Base-by-base conservation (phyloP, 2,329 filamentous ascomycete species). In the Sporothrix pallida region DNA sequence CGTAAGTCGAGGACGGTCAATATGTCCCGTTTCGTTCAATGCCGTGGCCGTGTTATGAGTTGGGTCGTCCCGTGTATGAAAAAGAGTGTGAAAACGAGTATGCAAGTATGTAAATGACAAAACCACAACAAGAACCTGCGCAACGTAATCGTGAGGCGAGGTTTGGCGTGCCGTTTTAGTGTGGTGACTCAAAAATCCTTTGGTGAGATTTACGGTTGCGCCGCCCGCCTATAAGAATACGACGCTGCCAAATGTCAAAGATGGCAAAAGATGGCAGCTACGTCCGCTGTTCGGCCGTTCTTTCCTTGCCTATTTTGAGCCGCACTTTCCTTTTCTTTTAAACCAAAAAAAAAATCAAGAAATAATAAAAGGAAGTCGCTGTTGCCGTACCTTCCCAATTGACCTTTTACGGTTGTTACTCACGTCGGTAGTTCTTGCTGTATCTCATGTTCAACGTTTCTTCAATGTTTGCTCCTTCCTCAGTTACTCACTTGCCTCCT, bases 221-320 rank as follows among this genome's bases (percentile, higher is more conserved):
- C 67, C 26, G 67, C 48, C 48, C 67, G 67, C 67, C 26, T 69
- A 69, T 69, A 69, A 69, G 67, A 52, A 69, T 69, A 54, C 56
- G 23, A 6, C 31, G 31, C 31, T 37, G 31, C n/a, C 20, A 17
- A 54, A 26, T 26, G 52, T 23, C 52, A 26, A 26, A 26, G 23
- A 26, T 26, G 23, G 23, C 23, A 26, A 26, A 26, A n/a, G n/a
- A 10, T 9, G n/a, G n/a, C 52, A 12, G 9, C 52, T 56, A 23
- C 5, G 46, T 54, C 15, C 26, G 48, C 10, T 48, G 23, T 15
- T 20, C 48, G 46, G 67, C 17, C 48, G 67, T 37, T 17, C 48
- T 46, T 69, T 8, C 48, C 65, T 56, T 42, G 37, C 31, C 42
- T 68, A 20, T 20, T 69, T 69, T 52, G 23, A 52, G 6, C 46